These are phyloP conservation scores for Paecilomyces variotii DNA, from an alignment of 2,329 filamentous ascomycete species.

Conservation along the genomic window DNA sequence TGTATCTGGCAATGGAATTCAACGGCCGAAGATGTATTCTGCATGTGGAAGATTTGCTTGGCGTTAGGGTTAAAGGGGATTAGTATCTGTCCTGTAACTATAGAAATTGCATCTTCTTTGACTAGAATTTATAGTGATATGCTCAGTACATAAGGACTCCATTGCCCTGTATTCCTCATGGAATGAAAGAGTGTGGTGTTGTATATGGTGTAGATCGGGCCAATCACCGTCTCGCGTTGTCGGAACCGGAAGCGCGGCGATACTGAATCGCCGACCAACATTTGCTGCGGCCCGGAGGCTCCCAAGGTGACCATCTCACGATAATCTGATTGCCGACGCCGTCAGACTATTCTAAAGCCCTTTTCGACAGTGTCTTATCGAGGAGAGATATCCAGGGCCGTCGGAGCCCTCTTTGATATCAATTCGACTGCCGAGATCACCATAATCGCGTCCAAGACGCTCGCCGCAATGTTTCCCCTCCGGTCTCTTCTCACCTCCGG, in stretches of 20 bases:
- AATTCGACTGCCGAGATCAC: neutral
- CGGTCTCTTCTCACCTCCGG: conserved; percentile 27
- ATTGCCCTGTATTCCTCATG: neutral
- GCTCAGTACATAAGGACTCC: too few relatives aligned
- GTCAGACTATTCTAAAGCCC: neutral
- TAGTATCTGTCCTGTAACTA: neutral
- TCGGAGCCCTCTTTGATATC: neutral
- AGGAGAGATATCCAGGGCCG: neutral
- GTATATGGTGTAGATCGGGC: conserved; percentile 2
- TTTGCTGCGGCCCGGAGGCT: conserved; percentile 13
- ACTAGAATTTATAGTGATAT: neutral
- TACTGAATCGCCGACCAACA: conserved; percentile 22
- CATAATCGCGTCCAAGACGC: neutral
- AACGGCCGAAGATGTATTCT: neutral
- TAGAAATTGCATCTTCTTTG: neutral
- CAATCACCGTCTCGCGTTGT: conserved; percentile 2
- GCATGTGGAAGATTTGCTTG: neutral
- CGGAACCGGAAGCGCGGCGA: conserved; percentile 12
- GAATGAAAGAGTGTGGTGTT: neutral
- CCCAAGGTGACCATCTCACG: neutral
- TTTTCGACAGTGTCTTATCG: neutral
- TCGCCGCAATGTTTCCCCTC: conserved; percentile 23
- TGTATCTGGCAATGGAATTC: neutral
- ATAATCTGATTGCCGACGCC: neutral
- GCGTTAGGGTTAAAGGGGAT: neutral